Percentiles rank a stretch among this genome's conserved stretches.
These are phyloP conservation scores for Zhuliangozyma parablackwelliae DNA, from an alignment of 1,139 yeast species.

Conservation along the genomic window DNA sequence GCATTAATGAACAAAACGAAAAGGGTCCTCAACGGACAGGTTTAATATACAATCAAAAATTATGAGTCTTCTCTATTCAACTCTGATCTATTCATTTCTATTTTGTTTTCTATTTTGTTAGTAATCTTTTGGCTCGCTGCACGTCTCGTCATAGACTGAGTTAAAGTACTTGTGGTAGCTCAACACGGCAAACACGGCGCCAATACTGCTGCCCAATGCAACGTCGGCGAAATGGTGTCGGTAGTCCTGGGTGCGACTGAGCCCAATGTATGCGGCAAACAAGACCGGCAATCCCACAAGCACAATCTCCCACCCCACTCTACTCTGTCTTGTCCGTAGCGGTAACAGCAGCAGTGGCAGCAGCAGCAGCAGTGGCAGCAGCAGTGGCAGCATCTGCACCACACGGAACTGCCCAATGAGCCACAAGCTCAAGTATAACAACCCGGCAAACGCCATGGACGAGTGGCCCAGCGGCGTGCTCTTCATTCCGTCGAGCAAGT, in stretches of 20 bases:
- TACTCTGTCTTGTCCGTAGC: neutral
- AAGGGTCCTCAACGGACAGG: constrained; percentile 55
- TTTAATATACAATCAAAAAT: too few species aligned
- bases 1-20: constrained; percentile 32
- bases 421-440: constrained; percentile 39
- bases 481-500: constrained; percentile 40
- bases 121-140: neutral
- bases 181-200: constrained; percentile 27
- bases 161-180: constrained; percentile 30
- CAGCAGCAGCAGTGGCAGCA: constrained; percentile 5
- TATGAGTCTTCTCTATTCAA: too few species aligned
- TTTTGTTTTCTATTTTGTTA: too few species aligned
- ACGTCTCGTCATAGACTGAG: neutral
- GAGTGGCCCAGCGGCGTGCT: constrained; percentile 48
- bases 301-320: constrained; percentile 1
- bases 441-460: constrained; percentile 38
- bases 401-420: constrained; percentile 33
- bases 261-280: constrained; percentile 33
- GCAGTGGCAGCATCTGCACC: neutral
- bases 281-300: constrained; percentile 23
- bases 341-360: too few species aligned
- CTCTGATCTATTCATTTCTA: too few species aligned
- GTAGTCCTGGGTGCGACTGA: constrained; percentile 40
- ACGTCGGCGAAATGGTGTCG: constrained; percentile 43
- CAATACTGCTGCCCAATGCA: constrained; percentile 32